Conservation (phyloP, 1,284 basidiomycete species). For the Sporisorium reilianum region DNA sequence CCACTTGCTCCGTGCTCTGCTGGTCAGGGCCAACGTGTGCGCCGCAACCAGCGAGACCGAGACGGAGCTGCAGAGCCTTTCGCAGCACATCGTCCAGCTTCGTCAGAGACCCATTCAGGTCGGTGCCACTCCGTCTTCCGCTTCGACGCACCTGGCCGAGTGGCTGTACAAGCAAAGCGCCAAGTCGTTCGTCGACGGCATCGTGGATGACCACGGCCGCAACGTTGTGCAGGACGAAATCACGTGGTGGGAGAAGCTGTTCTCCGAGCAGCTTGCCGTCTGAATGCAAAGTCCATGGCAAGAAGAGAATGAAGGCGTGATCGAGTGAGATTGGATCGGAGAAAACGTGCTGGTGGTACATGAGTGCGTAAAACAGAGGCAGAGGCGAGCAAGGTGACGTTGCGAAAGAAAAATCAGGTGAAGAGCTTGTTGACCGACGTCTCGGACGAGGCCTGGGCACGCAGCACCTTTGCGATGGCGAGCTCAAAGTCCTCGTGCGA, state of each 20-base stretch:
- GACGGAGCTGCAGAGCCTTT: slow-evolving; percentile 18
- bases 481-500: slow-evolving; percentile 99
- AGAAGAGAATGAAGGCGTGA: not conserved
- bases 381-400: slow-evolving; percentile 3
- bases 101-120: slow-evolving; percentile 27
- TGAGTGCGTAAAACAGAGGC: slow-evolving; percentile 19
- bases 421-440: slow-evolving; percentile 70
- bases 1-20: slow-evolving; percentile 36
- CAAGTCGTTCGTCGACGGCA: slow-evolving; percentile 31
- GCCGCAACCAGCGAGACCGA: slow-evolving; percentile 5
- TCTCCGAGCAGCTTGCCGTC: slow-evolving; percentile 18
- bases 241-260: slow-evolving; percentile 36
- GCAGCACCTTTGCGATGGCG: slow-evolving; percentile 87
- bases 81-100: slow-evolving; percentile 25
- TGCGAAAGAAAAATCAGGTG: slow-evolving; percentile 56
- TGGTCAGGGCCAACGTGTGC: slow-evolving; percentile 20
- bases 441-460: slow-evolving; percentile 68
- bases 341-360: slow-evolving; percentile 36
- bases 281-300: not conserved
- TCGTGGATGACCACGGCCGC: slow-evolving; percentile 38
- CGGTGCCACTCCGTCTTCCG: slow-evolving; percentile 11
- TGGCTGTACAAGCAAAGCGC: slow-evolving; percentile 38
- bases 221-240: slow-evolving; percentile 25
- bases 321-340: slow-evolving; percentile 12
- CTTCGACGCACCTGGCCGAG: slow-evolving; percentile 19